These are phyloP conservation scores for Ophiosphaerella herpotricha DNA, from an alignment of 2,329 filamentous ascomycete species.

Conservation along the genomic window DNA sequence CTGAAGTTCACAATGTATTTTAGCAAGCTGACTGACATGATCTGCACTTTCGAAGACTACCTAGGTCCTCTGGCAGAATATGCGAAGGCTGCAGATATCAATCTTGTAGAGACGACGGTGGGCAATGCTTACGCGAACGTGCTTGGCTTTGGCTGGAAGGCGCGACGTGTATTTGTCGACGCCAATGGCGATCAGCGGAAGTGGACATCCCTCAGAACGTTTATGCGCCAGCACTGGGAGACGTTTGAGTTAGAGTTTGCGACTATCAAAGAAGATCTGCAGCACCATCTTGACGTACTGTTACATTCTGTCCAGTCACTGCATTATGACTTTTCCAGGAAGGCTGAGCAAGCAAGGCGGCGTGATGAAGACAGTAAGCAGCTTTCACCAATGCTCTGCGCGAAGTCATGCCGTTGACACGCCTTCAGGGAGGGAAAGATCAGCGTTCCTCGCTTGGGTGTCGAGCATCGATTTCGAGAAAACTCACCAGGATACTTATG, in stretches of 20 bases:
- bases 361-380: neutral
- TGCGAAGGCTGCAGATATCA: slow-evolving; percentile 10
- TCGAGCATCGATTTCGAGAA: slow-evolving; percentile 25
- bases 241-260: slow-evolving; percentile 23
- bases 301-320: slow-evolving; percentile 16
- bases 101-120: slow-evolving; percentile 13
- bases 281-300: slow-evolving; percentile 22
- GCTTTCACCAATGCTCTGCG: too few species aligned
- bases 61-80: slow-evolving; percentile 24
- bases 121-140: slow-evolving; percentile 20
- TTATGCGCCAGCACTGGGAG: slow-evolving; percentile 27
- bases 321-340: slow-evolving; percentile 11
- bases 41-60: slow-evolving; percentile 20
- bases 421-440: slow-evolving; percentile 14
- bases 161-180: slow-evolving; percentile 20
- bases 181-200: slow-evolving; percentile 11
- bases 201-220: slow-evolving; percentile 17
- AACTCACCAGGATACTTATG: slow-evolving; percentile 18
- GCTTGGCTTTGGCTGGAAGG: slow-evolving; percentile 21
- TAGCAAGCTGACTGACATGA: slow-evolving; percentile 20
- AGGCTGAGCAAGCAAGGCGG: slow-evolving; percentile 5
- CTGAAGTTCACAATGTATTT: slow-evolving; percentile 22
- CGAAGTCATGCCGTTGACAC: neutral
- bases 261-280: slow-evolving; percentile 13
- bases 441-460: slow-evolving; percentile 24